Evolutionary conservation across 192 early-diverging fungal species (phyloP).

Genomic region (Mortierella alpina): DNA sequence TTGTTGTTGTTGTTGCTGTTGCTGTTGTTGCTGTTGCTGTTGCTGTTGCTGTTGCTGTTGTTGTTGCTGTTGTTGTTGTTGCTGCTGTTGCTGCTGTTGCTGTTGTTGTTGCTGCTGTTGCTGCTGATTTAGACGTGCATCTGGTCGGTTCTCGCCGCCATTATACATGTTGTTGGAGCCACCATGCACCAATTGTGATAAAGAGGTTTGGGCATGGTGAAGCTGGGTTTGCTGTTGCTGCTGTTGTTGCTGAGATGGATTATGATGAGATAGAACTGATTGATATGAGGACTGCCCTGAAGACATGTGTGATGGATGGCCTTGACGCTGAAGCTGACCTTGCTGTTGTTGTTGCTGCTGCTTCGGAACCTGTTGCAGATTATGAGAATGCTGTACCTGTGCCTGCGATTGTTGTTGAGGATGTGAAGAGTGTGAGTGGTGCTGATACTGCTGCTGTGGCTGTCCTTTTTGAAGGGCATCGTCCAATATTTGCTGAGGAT

Average conservation of each 20-base stretch:
- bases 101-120: constrained; percentile 18
- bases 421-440: constrained; percentile 22
- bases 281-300: constrained; percentile 5
- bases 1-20: constrained; percentile 27
- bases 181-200: constrained; percentile 25
- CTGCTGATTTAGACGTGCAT: constrained; percentile 8
- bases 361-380: constrained; percentile 1
- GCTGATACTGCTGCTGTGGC: constrained; percentile 12
- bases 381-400: constrained; percentile 9
- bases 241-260: not conserved
- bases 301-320: constrained; percentile 4
- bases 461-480: constrained; percentile 40
- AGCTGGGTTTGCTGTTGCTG: constrained; percentile 14
- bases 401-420: constrained; percentile 5
- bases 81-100: constrained; percentile 15
- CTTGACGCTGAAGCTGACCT: constrained; percentile 8
- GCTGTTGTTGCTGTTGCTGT: constrained; percentile 30
- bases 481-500: constrained; percentile 48
- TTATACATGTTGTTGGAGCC: constrained; percentile 18
- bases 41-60: constrained; percentile 19
- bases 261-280: constrained; percentile 7
- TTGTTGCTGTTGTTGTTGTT: constrained; percentile 29
- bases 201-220: constrained; percentile 13
- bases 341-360: constrained; percentile 22
- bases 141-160: constrained; percentile 10